phyloP scores from a whole-genome alignment of 2,329 filamentous ascomycete species.

The Fusarium brachygibbosum region DNA sequence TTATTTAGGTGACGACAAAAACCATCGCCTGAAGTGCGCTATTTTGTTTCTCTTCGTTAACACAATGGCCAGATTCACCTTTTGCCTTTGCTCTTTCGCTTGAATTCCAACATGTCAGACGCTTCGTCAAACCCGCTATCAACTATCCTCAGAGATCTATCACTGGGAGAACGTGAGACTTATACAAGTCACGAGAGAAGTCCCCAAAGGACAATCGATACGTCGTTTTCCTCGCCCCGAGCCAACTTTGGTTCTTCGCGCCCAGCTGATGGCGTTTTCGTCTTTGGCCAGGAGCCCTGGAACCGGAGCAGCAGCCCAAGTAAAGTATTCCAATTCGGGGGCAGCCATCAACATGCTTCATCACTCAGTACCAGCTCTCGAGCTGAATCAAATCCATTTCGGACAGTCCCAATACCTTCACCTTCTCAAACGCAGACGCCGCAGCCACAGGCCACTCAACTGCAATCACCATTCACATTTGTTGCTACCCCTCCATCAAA shows the following conservation, averaged over 20 bases:
- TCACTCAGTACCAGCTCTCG: neutral
- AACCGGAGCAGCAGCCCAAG: neutral
- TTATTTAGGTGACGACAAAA: neutral
- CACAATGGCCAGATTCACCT: neutral
- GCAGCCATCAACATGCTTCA: neutral
- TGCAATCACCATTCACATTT: neutral
- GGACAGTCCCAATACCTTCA: neutral
- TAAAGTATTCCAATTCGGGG: neutral
- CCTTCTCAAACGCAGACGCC: slow-evolving; percentile 1
- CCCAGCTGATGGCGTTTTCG: neutral
- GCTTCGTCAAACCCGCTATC: neutral
- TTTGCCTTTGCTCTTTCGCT: neutral
- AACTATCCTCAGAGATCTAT: neutral
- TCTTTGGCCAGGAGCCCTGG: slow-evolving; percentile 5
- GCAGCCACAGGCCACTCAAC: neutral
- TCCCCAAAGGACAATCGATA: neutral
- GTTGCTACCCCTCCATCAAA: neutral
- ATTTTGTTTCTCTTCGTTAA: too few relatives aligned
- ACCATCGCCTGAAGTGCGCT: neutral
- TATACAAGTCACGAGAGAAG: neutral
- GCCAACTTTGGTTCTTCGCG: neutral
- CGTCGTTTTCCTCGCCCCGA: neutral
- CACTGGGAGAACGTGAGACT: neutral
- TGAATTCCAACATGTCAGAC: neutral
- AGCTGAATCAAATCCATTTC: neutral